Conservation (phyloP, 257 asterid species). For the Phtheirospermum japonicum region DNA sequence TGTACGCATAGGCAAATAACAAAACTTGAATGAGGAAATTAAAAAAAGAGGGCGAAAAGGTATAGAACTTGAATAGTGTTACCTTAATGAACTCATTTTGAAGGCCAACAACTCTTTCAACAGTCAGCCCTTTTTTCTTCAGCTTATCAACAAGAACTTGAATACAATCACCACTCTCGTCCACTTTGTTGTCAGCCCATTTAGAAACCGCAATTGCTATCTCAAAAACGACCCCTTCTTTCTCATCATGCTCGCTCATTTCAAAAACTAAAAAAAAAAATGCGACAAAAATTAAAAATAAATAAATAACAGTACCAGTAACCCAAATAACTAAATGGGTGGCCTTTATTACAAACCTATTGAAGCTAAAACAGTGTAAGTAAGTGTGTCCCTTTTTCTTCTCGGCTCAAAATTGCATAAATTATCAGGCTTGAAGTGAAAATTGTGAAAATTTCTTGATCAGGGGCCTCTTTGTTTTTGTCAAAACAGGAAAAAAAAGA, state of each 20-base stretch:
- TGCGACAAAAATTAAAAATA: neutral
- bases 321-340: conserved; percentile 26
- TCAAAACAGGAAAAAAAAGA: conserved; percentile 11
- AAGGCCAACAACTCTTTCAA: conserved; percentile 72
- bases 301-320: conserved; percentile 13
- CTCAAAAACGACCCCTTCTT: conserved; percentile 63
- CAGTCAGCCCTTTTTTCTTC: conserved; percentile 58
- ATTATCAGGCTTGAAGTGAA: conserved; percentile 18
- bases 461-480: conserved; percentile 31
- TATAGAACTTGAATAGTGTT: conserved; percentile 2
- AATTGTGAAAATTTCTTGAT: conserved; percentile 25
- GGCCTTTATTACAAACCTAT: conserved; percentile 15
- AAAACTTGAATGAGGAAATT: neutral
- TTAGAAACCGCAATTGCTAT: conserved; percentile 72
- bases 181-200: conserved; percentile 39
- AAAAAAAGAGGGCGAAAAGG: neutral
- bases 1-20: neutral
- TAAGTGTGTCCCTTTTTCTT: neutral
- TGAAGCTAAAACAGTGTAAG: conserved; percentile 13
- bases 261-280: conserved; percentile 28
- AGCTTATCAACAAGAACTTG: conserved; percentile 68
- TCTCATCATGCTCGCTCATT: conserved; percentile 55
- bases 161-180: conserved; percentile 42
- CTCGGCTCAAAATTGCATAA: conserved; percentile 23
- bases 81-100: conserved; percentile 86